Conservation (phyloP, 2,329 filamentous ascomycete genomes). For the Orbilia oligospora region DNA sequence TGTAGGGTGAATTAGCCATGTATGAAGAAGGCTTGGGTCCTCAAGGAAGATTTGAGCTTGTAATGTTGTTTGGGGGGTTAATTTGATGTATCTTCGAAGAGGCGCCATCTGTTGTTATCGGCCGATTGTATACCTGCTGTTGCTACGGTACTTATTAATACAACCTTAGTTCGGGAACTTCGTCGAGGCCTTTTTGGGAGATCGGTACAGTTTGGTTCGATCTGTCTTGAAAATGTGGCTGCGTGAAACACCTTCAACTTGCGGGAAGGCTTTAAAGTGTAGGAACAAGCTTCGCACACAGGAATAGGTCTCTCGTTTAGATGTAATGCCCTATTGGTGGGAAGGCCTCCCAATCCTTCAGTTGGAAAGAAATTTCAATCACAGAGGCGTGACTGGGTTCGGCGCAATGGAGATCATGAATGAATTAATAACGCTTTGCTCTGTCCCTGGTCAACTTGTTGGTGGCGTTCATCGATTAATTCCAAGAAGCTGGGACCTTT, state of each 20-base stretch:
- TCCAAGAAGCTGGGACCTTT: slow-evolving; percentile 39
- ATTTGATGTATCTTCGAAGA: slow-evolving; percentile 88
- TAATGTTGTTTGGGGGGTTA: slow-evolving; percentile 71
- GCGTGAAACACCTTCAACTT: slow-evolving; percentile 41
- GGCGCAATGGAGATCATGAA: slow-evolving; percentile 29
- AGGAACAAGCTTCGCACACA: slow-evolving; percentile 53
- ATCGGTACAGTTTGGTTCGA: slow-evolving; percentile 13
- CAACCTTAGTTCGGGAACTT: slow-evolving; percentile 7
- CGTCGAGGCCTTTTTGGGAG: slow-evolving; percentile 9
- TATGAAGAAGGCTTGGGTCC: slow-evolving; percentile 83
- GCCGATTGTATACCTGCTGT: not conserved
- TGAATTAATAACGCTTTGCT: not conserved
- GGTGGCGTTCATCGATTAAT: slow-evolving; percentile 50
- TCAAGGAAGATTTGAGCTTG: slow-evolving; percentile 96
- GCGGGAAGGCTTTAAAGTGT: slow-evolving; percentile 16
- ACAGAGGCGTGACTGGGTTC: slow-evolving; percentile 15
- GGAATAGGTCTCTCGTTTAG: slow-evolving; percentile 53
- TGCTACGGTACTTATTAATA: not conserved
- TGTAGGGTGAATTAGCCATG: slow-evolving; percentile 85
- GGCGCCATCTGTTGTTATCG: slow-evolving; percentile 80
- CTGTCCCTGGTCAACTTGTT: slow-evolving; percentile 17
- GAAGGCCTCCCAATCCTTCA: slow-evolving; percentile 21
- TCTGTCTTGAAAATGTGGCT: slow-evolving; percentile 33
- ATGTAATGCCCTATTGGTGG: slow-evolving; percentile 47
- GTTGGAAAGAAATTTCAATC: slow-evolving; percentile 30